Evolutionary conservation across 164 flowering plant species (phyloP), one percentile per base, ranked within the genome.

Genomic region (Magnolia changhungtana): DNA sequence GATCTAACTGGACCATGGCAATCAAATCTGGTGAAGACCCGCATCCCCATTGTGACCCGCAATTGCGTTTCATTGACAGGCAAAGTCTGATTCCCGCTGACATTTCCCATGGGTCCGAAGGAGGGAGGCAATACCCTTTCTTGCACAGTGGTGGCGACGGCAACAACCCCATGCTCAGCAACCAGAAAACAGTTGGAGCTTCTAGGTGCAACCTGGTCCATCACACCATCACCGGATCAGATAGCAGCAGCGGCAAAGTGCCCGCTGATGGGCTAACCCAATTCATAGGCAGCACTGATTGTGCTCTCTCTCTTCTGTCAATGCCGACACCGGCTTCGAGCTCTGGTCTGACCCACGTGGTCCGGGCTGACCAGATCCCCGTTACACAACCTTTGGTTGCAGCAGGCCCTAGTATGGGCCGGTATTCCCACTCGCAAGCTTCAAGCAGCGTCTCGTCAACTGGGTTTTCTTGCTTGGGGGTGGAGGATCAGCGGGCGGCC

Each of bases 301-400:
- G 92, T 89, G 95, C 95, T 91, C 95, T 91, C 95, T 89, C 95
- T 91, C 92, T 91, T 89, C 95, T 91, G 95, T 91, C 95, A 89
- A 85, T 88, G 59, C 84, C 74, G 64, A 76, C 81, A 65, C 90
- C 81, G 74, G 78, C 84, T 72, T 78, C 86, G 24, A 83, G 85
- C 71, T 79, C 78, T 73, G 78, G 79, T 74, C 72, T 84, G 76
- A 80, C 74, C 77, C 85, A 77, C 69, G 69, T 83, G 75, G 80
- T 77, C 83, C 86, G 76, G 71, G 78, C 82, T 55, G 71, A 78
- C 20, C 69, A 82, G 11, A 63, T 78, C 67, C 80, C 88, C 63
- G 70, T 81, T 61, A 77, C 83, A 31, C 86, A 82, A 71, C 85
- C 85, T 50, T 72, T 83, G 61, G 78, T 80, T 51, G 72, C 78